Evolutionary conservation across 31 red algal species (phyloP).

Genomic region (Porphyra umbilicalis): DNA sequence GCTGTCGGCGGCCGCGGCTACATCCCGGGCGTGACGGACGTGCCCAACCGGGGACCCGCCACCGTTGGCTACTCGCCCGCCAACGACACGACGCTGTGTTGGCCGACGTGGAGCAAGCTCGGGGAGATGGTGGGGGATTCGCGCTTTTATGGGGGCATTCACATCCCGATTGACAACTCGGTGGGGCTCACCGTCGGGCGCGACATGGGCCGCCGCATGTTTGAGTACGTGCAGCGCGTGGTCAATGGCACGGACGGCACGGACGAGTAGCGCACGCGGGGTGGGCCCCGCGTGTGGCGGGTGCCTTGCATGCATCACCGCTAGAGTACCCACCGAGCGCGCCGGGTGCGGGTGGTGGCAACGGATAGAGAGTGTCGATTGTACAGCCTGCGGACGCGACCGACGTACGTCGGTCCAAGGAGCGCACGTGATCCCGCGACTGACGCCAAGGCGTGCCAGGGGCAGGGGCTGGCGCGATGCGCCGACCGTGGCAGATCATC

Average conservation of each 20-base stretch:
- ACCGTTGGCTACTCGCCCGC: slow-evolving; percentile 24
- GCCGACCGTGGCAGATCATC: no score
- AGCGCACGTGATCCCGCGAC: no score
- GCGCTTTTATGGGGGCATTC: slow-evolving; percentile 20
- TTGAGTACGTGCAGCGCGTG: not conserved
- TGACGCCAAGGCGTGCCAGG: no score
- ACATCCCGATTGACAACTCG: slow-evolving; percentile 14
- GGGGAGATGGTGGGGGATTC: slow-evolving; percentile 9
- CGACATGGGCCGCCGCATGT: not conserved
- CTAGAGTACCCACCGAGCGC: no score
- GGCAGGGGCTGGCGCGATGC: no score
- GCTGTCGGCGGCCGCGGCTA: slow-evolving; percentile 16
- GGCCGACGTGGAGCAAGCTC: slow-evolving; percentile 4
- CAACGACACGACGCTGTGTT: slow-evolving; percentile 12
- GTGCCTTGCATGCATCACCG: no score
- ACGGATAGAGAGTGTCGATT: no score
- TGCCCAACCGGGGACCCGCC: slow-evolving; percentile 9
- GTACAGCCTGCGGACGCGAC: no score
- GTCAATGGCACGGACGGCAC: not conserved
- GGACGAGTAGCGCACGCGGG: no score
- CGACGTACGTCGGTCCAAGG: no score
- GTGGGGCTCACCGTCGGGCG: not conserved
- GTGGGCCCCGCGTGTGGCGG: no score
- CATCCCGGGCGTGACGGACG: slow-evolving; percentile 13
- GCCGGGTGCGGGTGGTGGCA: no score